Percentiles rank a stretch among this genome's conserved stretches.
Conservation (phyloP, 371 early-diverging fungal species). For the Mortierella sp. region DNA sequence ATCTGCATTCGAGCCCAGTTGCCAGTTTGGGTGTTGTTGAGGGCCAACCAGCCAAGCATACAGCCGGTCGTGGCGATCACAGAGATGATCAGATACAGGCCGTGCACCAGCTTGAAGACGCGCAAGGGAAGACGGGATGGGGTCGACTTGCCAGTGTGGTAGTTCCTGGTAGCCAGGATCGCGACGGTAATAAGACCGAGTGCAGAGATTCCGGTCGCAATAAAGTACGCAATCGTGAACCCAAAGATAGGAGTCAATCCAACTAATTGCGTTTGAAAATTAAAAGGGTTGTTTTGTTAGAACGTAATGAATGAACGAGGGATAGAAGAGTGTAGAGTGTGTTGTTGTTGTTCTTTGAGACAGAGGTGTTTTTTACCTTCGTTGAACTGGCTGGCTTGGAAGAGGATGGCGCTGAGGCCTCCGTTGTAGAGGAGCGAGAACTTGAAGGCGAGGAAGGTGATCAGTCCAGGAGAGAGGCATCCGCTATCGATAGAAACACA, state of each 20-base stretch:
- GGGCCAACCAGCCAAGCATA: conserved; percentile 28
- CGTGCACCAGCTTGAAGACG: conserved; percentile 25
- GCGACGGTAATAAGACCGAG: background rate
- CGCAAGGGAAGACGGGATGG: background rate
- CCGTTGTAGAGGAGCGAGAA: conserved; percentile 32
- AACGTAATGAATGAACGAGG: background rate
- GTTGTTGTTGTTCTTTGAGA: background rate
- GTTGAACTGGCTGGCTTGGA: conserved; percentile 38
- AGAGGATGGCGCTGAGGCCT: conserved; percentile 25
- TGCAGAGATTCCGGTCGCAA: background rate
- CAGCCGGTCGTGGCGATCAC: conserved; percentile 16
- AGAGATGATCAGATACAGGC: conserved; percentile 8
- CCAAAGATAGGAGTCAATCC: background rate
- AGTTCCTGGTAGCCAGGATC: background rate
- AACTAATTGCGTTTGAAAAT: background rate
- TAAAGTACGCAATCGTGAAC: background rate
- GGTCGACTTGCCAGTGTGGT: background rate
- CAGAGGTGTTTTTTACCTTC: too few relatives aligned
- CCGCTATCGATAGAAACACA: background rate
- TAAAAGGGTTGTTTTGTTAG: too few relatives aligned
- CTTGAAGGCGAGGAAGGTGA: conserved; percentile 16
- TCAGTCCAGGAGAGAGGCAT: conserved; percentile 14
- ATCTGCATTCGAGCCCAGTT: conserved; percentile 26
- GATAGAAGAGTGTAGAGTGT: background rate
- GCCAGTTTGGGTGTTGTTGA: conserved; percentile 32